Base-by-base conservation (phyloP, 768 basidiomycete species). In the Asterophora parasitica region DNA sequence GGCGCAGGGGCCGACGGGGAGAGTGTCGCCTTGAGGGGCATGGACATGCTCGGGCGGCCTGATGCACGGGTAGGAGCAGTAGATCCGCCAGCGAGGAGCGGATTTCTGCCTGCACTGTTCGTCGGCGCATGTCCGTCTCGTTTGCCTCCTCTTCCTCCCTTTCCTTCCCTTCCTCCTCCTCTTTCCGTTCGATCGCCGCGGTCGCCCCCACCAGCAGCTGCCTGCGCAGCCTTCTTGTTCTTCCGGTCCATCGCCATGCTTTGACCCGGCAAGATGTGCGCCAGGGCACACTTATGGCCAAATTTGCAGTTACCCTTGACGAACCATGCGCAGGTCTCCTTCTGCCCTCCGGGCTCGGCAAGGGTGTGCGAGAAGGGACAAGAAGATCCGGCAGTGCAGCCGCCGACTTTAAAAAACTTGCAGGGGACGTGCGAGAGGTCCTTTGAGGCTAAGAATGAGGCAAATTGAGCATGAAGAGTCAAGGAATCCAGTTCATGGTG, bases 381-480 rank as follows among this genome's bases (percentile, higher is more conserved):
- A 2, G 88, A 86, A 3, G 89, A 72, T 28, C 94, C 94, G 8
- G 94, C 94, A 4, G 93, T 95, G 67, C 94, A 98, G 10, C 83
- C 85, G 28, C 93, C 92, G 54, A 90, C 87, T 62, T 88, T 90
- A 81, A 83, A 96, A 79, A 97, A 97, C 71, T 95, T 90, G 74
- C 95, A 98, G 1, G 94, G 94, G 11, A 98, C 95, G 75, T 96
- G 93, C 2, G 89, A 90, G 46, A 97, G 78, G 64, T 92, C 90
- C 65, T 92, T 91, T 42, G 83, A 85, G 7, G 53, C 52, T 50
- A 40, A 9, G 43, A 46, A 44, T 85, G 63, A 42, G 41, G 20
- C 20, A 41, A 28, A 26, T 30, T 30, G 20, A 31, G 38, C 12
- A 32, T 32, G 11, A 2, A 39, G 19, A n/a, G 9, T 34, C 15